phyloP scores from a whole-genome alignment of 768 basidiomycete species.

The Porphyrellus cyaneotinctus region DNA sequence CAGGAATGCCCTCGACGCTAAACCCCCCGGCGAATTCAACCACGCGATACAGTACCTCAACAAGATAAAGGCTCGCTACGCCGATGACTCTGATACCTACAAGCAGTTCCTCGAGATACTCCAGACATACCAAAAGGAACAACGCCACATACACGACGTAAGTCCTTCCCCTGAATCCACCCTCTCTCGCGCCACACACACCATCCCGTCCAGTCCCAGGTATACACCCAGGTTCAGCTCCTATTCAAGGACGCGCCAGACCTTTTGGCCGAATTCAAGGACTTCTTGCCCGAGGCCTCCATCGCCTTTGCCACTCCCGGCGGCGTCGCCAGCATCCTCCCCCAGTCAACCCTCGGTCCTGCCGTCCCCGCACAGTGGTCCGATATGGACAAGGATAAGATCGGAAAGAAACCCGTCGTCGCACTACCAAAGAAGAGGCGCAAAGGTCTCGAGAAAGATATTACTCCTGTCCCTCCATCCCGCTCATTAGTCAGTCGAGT shows the following conservation, averaged over 20 bases:
- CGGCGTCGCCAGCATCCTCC: constrained; percentile 45
- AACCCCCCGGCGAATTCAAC: constrained; percentile 70
- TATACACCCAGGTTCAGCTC: constrained; percentile 74
- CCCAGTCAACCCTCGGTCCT: constrained; percentile 41
- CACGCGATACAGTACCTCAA: constrained; percentile 97
- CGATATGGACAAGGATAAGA: constrained; percentile 38
- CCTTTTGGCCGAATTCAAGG: constrained; percentile 75
- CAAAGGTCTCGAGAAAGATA: constrained; percentile 62
- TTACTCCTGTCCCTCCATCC: constrained; percentile 52
- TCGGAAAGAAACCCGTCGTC: constrained; percentile 41
- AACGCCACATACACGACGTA: constrained; percentile 67
- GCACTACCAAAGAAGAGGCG: constrained; percentile 55
- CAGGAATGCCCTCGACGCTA: constrained; percentile 47
- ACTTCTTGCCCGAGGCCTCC: constrained; percentile 69
- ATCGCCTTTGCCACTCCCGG: constrained; percentile 39
- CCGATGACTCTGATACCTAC: constrained; percentile 87
- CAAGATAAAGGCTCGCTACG: constrained; percentile 93
- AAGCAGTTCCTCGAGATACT: constrained; percentile 87
- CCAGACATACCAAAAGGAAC: constrained; percentile 85
- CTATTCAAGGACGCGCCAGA: constrained; percentile 82
- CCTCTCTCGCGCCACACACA: constrained; percentile 2
- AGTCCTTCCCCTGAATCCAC: constrained; percentile 25
- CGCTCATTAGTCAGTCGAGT: constrained; percentile 50
- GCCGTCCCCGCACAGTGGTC: constrained; percentile 38
- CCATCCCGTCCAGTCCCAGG: constrained; percentile 50